These are phyloP conservation scores for Scutellaria barbata DNA, from an alignment of 257 asterid genomes.

Conservation along the genomic window DNA sequence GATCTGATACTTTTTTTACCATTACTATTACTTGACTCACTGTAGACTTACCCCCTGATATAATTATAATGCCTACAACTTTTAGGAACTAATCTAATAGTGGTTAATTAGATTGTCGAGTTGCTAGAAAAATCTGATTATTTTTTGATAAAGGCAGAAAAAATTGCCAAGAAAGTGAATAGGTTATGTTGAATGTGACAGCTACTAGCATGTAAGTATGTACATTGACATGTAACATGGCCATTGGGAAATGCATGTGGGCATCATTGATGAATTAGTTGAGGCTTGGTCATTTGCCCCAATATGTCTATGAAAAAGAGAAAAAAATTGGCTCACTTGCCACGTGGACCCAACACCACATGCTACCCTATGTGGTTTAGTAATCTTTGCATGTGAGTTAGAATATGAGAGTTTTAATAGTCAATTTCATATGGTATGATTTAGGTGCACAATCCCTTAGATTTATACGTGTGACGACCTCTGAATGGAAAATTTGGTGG, in stretches of 20 bases:
- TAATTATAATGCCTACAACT: slow-evolving; percentile 16
- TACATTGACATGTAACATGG: slow-evolving; percentile 48
- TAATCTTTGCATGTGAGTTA: slow-evolving; percentile 35
- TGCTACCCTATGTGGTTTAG: slow-evolving; percentile 42
- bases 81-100: slow-evolving; percentile 11
- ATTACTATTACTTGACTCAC: not conserved
- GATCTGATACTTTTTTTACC: not conserved
- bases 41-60: not conserved
- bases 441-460: not conserved
- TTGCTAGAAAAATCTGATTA: not conserved
- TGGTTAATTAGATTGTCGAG: slow-evolving; percentile 14
- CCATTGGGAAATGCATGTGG: slow-evolving; percentile 52
- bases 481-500: slow-evolving; percentile 13
- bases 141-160: slow-evolving; percentile 22
- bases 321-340: slow-evolving; percentile 45
- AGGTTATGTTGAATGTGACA: slow-evolving; percentile 45
- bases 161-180: slow-evolving; percentile 30
- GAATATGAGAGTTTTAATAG: slow-evolving; percentile 12
- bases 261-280: slow-evolving; percentile 44
- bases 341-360: slow-evolving; percentile 59
- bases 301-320: slow-evolving; percentile 26
- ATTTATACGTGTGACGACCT: slow-evolving; percentile 11
- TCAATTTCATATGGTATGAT: slow-evolving; percentile 20
- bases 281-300: slow-evolving; percentile 41
- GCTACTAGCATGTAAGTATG: slow-evolving; percentile 23